A percentile compares a stretch with the other conserved stretches of the same genome.
These are phyloP conservation scores for Tulasnella sp. DNA, from an alignment of 768 basidiomycete genomes.

Conservation along the genomic window DNA sequence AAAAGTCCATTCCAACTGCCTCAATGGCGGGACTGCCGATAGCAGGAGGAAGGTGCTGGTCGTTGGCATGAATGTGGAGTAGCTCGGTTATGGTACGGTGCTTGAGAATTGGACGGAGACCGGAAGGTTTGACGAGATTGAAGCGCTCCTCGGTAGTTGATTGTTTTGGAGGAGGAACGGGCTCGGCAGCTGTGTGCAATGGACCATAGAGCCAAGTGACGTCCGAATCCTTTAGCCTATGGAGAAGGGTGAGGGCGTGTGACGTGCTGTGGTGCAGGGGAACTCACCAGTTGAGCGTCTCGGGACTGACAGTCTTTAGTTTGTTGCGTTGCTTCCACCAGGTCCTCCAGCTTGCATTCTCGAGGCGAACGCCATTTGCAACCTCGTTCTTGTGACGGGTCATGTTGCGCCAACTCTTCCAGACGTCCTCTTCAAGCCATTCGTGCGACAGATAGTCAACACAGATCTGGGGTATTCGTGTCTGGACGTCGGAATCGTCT, in stretches of 20 bases:
- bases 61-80: slow-evolving; percentile 52
- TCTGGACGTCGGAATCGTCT: slow-evolving; percentile 72
- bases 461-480: slow-evolving; percentile 66
- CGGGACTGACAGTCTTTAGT: slow-evolving; percentile 86
- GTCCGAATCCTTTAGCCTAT: slow-evolving; percentile 96
- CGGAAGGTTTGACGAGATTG: slow-evolving; percentile 33
- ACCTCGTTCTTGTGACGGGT: slow-evolving; percentile 98
- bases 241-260: not conserved
- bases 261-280: not conserved
- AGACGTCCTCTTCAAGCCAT: slow-evolving; percentile 97
- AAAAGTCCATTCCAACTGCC: slow-evolving; percentile 7
- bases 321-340: slow-evolving; percentile 99
- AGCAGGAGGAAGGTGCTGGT: slow-evolving; percentile 32
- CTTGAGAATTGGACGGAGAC: slow-evolving; percentile 82
- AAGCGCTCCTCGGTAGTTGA: slow-evolving; percentile 38
- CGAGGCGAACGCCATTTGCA: slow-evolving; percentile 83
- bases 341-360: slow-evolving; percentile 97
- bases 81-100: slow-evolving; percentile 86
- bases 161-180: slow-evolving; percentile 53
- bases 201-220: slow-evolving; percentile 99
- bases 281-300: slow-evolving; percentile 92
- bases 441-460: slow-evolving; percentile 98
- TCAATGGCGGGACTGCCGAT: slow-evolving; percentile 7
- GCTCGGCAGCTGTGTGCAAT: slow-evolving; percentile 84
- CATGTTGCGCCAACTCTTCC: slow-evolving; percentile 98